phyloP scores from a whole-genome alignment of 2,329 filamentous ascomycete genomes.

The Pestalotiopsis sp. region DNA sequence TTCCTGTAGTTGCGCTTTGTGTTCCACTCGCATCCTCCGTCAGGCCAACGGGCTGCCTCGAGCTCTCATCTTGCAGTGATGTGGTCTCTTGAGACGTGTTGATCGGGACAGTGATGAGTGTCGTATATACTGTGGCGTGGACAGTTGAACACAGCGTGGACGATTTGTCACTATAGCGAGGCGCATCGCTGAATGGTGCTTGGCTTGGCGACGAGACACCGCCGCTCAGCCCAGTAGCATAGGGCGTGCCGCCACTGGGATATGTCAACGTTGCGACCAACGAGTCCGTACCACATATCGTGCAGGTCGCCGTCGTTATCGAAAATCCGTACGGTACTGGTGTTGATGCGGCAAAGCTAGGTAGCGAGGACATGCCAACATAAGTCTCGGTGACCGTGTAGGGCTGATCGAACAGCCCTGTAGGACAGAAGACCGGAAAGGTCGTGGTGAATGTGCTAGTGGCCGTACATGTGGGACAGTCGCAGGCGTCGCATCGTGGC shows the following conservation, averaged over 20 bases:
- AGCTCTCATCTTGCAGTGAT: neutral
- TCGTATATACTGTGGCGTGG: neutral
- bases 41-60: neutral
- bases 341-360: conserved; percentile 19
- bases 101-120: neutral
- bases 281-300: neutral
- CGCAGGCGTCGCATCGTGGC: conserved; percentile 20
- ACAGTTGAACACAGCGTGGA: neutral
- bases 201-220: neutral
- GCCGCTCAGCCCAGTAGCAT: neutral
- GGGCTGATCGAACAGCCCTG: conserved; percentile 13
- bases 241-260: conserved; percentile 1
- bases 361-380: conserved; percentile 22
- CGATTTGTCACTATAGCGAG: neutral
- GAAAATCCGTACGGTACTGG: conserved; percentile 23
- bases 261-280: neutral
- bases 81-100: neutral
- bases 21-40: neutral
- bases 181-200: neutral
- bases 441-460: conserved; percentile 22
- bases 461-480: conserved; percentile 22
- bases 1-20: neutral
- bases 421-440: conserved; percentile 15
- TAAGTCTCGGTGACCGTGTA: conserved; percentile 27
- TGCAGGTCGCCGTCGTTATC: conserved; percentile 18